phyloP scores from a whole-genome alignment of 768 basidiomycete genomes.

The Leccinellum luteum region DNA sequence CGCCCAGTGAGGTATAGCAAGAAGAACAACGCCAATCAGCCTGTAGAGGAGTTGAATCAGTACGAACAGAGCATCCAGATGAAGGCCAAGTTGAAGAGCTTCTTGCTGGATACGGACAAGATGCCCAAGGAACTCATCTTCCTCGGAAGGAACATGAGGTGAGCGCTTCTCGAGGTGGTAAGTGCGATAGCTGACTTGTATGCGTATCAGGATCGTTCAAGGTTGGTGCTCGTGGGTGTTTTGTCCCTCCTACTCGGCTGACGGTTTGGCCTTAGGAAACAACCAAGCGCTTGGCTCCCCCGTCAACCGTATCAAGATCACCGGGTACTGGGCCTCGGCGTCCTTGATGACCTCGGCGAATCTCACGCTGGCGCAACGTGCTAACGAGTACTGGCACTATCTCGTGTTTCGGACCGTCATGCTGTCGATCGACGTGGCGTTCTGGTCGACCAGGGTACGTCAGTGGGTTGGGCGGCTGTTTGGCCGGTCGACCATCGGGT shows the following conservation, averaged over 20 bases:
- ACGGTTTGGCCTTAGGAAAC: slow-evolving; percentile 45
- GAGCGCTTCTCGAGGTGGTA: slow-evolving; percentile 1
- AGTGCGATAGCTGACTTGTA: not conserved
- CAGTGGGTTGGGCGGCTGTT: slow-evolving; percentile 45
- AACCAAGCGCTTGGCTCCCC: slow-evolving; percentile 84
- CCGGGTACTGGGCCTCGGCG: slow-evolving; percentile 76
- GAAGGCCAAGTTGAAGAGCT: slow-evolving; percentile 64
- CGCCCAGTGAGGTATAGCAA: slow-evolving; percentile 47
- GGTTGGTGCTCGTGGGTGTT: slow-evolving; percentile 16
- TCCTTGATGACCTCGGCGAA: slow-evolving; percentile 50
- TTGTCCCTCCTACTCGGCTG: not conserved
- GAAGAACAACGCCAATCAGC: not conserved
- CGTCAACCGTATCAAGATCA: slow-evolving; percentile 88
- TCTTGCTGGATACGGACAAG: slow-evolving; percentile 70
- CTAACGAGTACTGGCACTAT: slow-evolving; percentile 56
- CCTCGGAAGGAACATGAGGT: slow-evolving; percentile 75
- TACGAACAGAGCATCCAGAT: slow-evolving; percentile 68
- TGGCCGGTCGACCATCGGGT: slow-evolving; percentile 45
- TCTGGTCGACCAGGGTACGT: slow-evolving; percentile 57
- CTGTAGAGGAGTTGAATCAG: slow-evolving; percentile 43
- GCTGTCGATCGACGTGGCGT: slow-evolving; percentile 66
- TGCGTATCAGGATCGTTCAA: slow-evolving; percentile 35
- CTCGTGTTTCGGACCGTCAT: slow-evolving; percentile 63
- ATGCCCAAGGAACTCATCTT: slow-evolving; percentile 79
- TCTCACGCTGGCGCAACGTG: slow-evolving; percentile 40